Base-by-base conservation (phyloP, 768 basidiomycete genomes). In the Termitomyces eurrhizus region DNA sequence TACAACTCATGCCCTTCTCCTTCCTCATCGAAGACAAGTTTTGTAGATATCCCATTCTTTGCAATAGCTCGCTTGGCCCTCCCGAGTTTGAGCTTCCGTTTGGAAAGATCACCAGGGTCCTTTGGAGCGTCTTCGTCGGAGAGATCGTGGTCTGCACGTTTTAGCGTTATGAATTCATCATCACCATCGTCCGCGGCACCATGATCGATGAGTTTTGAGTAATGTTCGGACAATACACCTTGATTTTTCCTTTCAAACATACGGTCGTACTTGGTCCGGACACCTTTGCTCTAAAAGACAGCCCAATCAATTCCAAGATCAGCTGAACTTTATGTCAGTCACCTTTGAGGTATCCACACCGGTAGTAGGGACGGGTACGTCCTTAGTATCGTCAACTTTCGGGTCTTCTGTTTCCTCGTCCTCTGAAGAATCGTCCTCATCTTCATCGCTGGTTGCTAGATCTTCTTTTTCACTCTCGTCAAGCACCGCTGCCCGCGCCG, bases 201-300 rank as follows among this genome's bases (percentile, higher is more conserved):
- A 64, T 88, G 88, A 62, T 92, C 90, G 61, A 98, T 78, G 42
- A 99, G 86, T 68, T 92, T 93, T 59, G 78, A 81, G 76, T 97
- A 98, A 72, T 97, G 95, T 61, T 87, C 84, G 0, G 95, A 93
- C 36, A 98, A 81, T 52, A 98, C 88, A 64, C 87, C 89, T 72
- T 97, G 95, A 70, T 97, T 98, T 72, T 93, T 96, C 59, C 95
- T 86, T 69, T 92, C 90, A 70, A 98, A 98, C 95, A 99, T 98
- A 56, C 93, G 86, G 73, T 98, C 96, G 72, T 98, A 97, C 75
- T 96, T 98, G 3, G 96, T 98, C 54, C 91, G 85, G 0, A 90
- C 87, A 46, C 73, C 76, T 11, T 71, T 69, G 48, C 73, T 67
- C 79, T 54, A 48, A 21, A 50, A 50, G 14, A 33, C 26, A 21